Evolutionary conservation across 1,284 basidiomycete species (phyloP), one percentile per base, ranked within the genome.

Genomic region (Moesziomyces aphidis): DNA sequence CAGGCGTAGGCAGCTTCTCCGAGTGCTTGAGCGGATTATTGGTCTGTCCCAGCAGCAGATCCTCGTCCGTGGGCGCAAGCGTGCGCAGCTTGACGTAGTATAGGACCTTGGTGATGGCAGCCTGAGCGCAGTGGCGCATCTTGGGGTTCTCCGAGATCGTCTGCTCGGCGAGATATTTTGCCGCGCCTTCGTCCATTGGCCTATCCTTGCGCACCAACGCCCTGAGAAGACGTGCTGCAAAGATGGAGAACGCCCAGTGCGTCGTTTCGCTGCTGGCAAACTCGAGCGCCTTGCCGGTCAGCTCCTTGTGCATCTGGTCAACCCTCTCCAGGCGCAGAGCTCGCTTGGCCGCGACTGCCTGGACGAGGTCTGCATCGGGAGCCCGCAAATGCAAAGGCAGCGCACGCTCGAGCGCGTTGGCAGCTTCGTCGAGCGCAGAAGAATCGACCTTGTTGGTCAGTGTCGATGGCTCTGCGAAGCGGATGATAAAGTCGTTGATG

Each of bases 191-290:
- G n/a, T 90, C 86, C 9, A 90, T 87, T 0, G 90, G 88, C 50
- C 87, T 85, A 83, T 97, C 94, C 77, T 94, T 88, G 57, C 93
- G 89, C 50, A 94, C 87, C 47, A 96, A 87, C 23, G 89, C 88
- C 31, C 88, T 88, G 34, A 97, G 85, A 83, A 94, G 92, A 45
- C 90, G 89, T 22, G 89, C 87, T 1, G 93, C 91, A 67, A 91
- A 91, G 85, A 94, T 90, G 1, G 90, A 87, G 86, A 97, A 98
- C 84, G 93, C 88, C 95, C 95, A 97, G 90, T 97, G 93, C 49
- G 92, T 93, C 24, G 88, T 87, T 9, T 91, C 88, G 65, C 88
- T 87, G 51, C 86, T 81, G 3, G 93, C 91, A 77, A 94, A 86
- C 56, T 88, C 88, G 24, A 95, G 86, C 36, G 96, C 89, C 19